Base-by-base conservation (phyloP, 2,329 filamentous ascomycete genomes). In the Talaromyces sp. region DNA sequence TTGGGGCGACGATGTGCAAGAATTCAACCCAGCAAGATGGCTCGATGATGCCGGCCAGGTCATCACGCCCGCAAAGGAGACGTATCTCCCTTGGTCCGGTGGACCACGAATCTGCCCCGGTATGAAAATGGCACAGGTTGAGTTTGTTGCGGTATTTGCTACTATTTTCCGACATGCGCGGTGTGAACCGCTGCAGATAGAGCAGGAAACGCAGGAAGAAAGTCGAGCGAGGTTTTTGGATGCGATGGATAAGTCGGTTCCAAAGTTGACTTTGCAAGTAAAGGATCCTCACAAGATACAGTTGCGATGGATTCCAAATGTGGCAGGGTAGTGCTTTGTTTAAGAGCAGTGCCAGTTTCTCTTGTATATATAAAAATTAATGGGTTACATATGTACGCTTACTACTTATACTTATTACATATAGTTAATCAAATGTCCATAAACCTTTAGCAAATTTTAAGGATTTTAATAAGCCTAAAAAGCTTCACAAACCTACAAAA, bases 1-100 rank as follows among this genome's bases (percentile, higher is more conserved):
- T 44, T 84, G 77, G 67, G 82, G 82, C 1, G 68, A 75, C 15
- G 81, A 84, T 55, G 80, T 80, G 6, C 70, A 77, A 25, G 75
- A 76, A 47, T 85, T 79, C 72, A 73, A 70, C 61, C 82, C 80
- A 0, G 80, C 80, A 69, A 72, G 80, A 62, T 83, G 80, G 81
- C 74, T 75, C 55, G 65, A 65, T 28, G 59, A 60, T 42, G 30
- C 59, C 19, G 32, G 33, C 11, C 47, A 58, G 10, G 53, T 58
- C 59, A 54, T 58, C 47, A 61, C 57, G n/a, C 55, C 49, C 17
- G 36, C 59, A 13, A 58, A 58, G 7, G 52, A 51, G 15, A 59
- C 36, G 0, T 62, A 58, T 19, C 32, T 62, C 9, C 60, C 56
- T 1, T 62, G 51, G 51, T 55, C 56, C 15, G 28, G 56, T 5